Percentiles rank a stretch among this genome's conserved stretches.
Evolutionary conservation across 768 basidiomycete species (phyloP).

Genomic region (Calocybe gangraenosa): DNA sequence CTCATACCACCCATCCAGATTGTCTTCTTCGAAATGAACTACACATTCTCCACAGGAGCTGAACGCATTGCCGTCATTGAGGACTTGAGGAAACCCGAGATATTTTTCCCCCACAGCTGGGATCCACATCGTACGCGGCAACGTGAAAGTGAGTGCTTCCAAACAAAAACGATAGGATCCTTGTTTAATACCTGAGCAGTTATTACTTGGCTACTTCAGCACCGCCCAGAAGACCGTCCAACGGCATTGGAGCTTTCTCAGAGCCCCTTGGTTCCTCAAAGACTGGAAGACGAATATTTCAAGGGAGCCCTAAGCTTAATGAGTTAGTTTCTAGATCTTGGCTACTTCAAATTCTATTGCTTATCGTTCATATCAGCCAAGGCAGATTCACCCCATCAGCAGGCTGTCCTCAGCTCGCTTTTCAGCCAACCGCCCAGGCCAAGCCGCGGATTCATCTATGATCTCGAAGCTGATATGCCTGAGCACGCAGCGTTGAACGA

Average conservation of each 20-base stretch:
- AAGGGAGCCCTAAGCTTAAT: slow-evolving; percentile 75
- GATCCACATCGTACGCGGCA: slow-evolving; percentile 54
- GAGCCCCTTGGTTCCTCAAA: slow-evolving; percentile 69
- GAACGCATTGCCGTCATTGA: slow-evolving; percentile 85
- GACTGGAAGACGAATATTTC: slow-evolving; percentile 83
- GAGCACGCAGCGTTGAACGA: slow-evolving; percentile 70
- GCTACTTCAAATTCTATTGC: not conserved
- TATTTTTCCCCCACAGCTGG: slow-evolving; percentile 80
- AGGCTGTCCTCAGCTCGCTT: slow-evolving; percentile 70
- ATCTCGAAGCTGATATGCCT: slow-evolving; percentile 60
- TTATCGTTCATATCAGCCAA: slow-evolving; percentile 45
- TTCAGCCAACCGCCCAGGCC: slow-evolving; percentile 71
- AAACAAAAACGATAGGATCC: not conserved
- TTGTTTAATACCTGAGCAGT: slow-evolving; percentile 36
- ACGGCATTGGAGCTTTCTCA: slow-evolving; percentile 81
- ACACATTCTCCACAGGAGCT: slow-evolving; percentile 71
- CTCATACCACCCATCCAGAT: slow-evolving; percentile 43
- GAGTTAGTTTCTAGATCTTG: slow-evolving; percentile 38
- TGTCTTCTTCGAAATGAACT: slow-evolving; percentile 98
- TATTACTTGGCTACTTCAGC: slow-evolving; percentile 76
- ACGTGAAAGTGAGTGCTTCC: slow-evolving; percentile 54
- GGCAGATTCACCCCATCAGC: slow-evolving; percentile 76
- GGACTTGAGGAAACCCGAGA: slow-evolving; percentile 64
- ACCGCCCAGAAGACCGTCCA: slow-evolving; percentile 75
- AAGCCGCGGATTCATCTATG: slow-evolving; percentile 69